Evolutionary conservation across 2,329 filamentous ascomycete species (phyloP), one percentile per base, ranked within the genome.

Genomic region (Aspergillus ruber): DNA sequence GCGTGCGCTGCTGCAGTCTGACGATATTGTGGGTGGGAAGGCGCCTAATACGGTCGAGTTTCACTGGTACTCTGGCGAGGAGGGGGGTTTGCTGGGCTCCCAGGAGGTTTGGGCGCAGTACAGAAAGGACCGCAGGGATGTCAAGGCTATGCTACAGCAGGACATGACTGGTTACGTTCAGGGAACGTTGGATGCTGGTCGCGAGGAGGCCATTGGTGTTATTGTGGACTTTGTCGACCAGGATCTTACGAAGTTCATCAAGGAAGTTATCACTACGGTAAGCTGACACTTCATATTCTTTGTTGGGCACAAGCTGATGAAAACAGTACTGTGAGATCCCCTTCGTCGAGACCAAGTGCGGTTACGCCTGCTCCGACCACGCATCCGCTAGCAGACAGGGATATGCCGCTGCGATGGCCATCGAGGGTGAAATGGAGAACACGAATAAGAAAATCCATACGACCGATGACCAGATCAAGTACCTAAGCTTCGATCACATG

Each of bases 71-170:
- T 88, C 84, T 40, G 90, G 88, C 9, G 90, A 95, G 67, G 90
- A 95, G 68, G 89, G 85, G 44, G 90, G 90, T 29, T 76, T 95
- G 41, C 79, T 95, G 3, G 90, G 90, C 50, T 91, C 86, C 60
- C 90, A 95, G 67, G 90, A 87, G 46, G 87, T 97, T 66, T 97
- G 96, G 75, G 78, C 80, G 44, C 73, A 80, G 6, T 97, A 97
- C 63, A 84, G 87, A 69, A 82, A 84, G 65, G 70, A 80, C 18
- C 78, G 79, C 27, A 80, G 84, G 21, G 83, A 91, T 55, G 79
- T 97, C 67, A 94, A 91, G 73, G 91, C 91, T 29, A 97, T 97
- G 93, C 80, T 97, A 46, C 91, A 97, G 74, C 91, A 97, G 71
- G 91, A 97, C 69, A 97, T 97, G 91, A 95, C 89, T 1, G 91